phyloP scores from a whole-genome alignment of 768 basidiomycete genomes.

The Lactarius sp. region DNA sequence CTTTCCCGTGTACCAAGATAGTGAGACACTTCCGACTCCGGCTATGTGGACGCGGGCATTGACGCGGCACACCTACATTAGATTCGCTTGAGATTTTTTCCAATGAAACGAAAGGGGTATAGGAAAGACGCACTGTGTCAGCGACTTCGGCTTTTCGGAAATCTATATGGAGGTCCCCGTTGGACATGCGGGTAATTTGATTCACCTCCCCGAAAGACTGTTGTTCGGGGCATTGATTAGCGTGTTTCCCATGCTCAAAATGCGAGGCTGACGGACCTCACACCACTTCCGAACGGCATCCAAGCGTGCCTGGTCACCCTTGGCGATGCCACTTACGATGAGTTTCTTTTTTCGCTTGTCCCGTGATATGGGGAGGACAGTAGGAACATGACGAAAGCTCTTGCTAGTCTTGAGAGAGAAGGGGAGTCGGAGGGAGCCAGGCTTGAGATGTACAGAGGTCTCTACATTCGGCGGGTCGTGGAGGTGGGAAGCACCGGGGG shows the following conservation, averaged over 20 bases:
- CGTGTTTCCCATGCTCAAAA: slow-evolving; percentile 18
- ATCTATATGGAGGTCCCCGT: slow-evolving; percentile 73
- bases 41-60: slow-evolving; percentile 69
- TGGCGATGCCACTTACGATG: slow-evolving; percentile 62
- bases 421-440: slow-evolving; percentile 33
- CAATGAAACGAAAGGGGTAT: neutral
- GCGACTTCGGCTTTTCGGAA: slow-evolving; percentile 74
- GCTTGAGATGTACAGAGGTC: slow-evolving; percentile 25
- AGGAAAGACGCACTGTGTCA: slow-evolving; percentile 54
- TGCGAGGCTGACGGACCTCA: slow-evolving; percentile 44
- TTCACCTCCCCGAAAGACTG: slow-evolving; percentile 63
- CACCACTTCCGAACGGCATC: slow-evolving; percentile 73
- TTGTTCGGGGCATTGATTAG: slow-evolving; percentile 12
- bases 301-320: slow-evolving; percentile 55
- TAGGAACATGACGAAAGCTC: slow-evolving; percentile 25
- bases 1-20: slow-evolving; percentile 68
- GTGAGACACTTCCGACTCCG: slow-evolving; percentile 71
- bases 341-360: slow-evolving; percentile 56
- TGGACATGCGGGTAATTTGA: slow-evolving; percentile 67
- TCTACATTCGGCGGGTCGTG: slow-evolving; percentile 35
- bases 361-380: slow-evolving; percentile 33
- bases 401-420: slow-evolving; percentile 30
- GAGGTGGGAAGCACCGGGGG: slow-evolving; percentile 38
- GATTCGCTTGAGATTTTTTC: slow-evolving; percentile 22
- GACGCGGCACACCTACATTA: slow-evolving; percentile 64